These are phyloP conservation scores for Annona squamosa DNA, from an alignment of 164 flowering plant genomes.

Conservation along the genomic window DNA sequence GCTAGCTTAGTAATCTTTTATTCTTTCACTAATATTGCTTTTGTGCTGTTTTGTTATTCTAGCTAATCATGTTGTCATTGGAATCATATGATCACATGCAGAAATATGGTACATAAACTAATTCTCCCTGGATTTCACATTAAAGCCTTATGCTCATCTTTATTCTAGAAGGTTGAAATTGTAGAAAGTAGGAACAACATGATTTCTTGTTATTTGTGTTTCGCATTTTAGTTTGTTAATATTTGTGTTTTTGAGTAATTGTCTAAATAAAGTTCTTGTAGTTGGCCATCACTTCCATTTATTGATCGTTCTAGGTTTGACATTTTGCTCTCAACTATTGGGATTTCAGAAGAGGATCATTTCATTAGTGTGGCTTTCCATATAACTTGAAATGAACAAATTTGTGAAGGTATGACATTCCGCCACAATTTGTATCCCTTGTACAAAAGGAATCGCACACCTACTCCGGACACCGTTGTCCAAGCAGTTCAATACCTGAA, in stretches of 20 bases:
- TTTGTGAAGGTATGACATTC: conserved; percentile 63
- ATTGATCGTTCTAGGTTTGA: background rate
- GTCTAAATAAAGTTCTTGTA: background rate
- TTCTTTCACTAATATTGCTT: background rate
- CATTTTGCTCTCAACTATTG: background rate
- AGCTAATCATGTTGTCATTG: background rate
- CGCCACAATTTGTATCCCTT: conserved; percentile 85
- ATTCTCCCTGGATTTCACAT: background rate
- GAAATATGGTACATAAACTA: background rate
- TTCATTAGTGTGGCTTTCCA: background rate
- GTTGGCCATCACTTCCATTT: background rate
- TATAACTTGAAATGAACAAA: conserved; percentile 6
- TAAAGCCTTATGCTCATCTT: background rate
- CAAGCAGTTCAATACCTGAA: conserved; percentile 93
- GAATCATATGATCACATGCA: background rate
- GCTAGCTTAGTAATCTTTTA: background rate
- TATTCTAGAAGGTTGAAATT: too few relatives aligned
- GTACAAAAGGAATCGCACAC: conserved; percentile 84
- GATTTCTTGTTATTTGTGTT: too few relatives aligned
- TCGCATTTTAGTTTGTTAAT: background rate
- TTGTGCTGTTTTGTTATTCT: background rate
- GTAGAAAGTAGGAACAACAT: too few relatives aligned
- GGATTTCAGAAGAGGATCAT: background rate
- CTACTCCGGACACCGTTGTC: conserved; percentile 92
- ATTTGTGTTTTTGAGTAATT: background rate